These are phyloP conservation scores for Verbena officinalis DNA, from an alignment of 257 asterid species.

Conservation along the genomic window DNA sequence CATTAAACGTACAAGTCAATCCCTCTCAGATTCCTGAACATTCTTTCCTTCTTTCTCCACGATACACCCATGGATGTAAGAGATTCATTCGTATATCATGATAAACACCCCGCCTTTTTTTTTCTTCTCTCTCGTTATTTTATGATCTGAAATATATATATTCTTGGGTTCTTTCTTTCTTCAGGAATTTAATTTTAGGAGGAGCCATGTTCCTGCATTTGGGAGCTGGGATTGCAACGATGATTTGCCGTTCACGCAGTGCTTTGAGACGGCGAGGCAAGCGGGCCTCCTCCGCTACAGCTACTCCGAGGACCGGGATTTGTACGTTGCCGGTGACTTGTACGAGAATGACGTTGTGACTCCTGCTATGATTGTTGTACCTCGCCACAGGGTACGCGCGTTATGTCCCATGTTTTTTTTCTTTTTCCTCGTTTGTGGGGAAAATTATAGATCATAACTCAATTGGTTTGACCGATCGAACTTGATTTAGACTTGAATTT, in stretches of 20 bases:
- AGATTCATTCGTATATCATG: too few relatives aligned
- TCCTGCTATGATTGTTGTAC: slow-evolving; percentile 82
- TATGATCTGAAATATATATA: too few relatives aligned
- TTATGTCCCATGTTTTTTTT: too few relatives aligned
- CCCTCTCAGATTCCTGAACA: slow-evolving; percentile 24
- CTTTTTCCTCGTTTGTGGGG: background rate
- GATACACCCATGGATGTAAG: slow-evolving; percentile 40
- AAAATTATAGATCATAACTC: too few relatives aligned
- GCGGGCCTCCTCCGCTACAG: slow-evolving; percentile 54
- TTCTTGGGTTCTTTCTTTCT: background rate
- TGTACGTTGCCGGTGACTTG: slow-evolving; percentile 82
- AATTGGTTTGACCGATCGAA: slow-evolving; percentile 5
- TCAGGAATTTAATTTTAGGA: slow-evolving; percentile 49
- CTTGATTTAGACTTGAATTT: too few relatives aligned
- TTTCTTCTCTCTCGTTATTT: background rate
- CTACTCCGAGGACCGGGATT: slow-evolving; percentile 62
- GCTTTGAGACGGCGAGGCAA: slow-evolving; percentile 72
- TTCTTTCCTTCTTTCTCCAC: background rate
- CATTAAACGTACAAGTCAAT: slow-evolving; percentile 28
- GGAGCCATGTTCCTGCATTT: slow-evolving; percentile 77
- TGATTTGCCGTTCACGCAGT: slow-evolving; percentile 62
- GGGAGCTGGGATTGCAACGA: slow-evolving; percentile 85
- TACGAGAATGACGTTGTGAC: slow-evolving; percentile 62
- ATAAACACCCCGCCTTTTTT: too few relatives aligned
- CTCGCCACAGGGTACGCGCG: slow-evolving; percentile 57